These are phyloP conservation scores for Talaromyces sp. DNA, from an alignment of 2,329 filamentous ascomycete species.

Conservation along the genomic window DNA sequence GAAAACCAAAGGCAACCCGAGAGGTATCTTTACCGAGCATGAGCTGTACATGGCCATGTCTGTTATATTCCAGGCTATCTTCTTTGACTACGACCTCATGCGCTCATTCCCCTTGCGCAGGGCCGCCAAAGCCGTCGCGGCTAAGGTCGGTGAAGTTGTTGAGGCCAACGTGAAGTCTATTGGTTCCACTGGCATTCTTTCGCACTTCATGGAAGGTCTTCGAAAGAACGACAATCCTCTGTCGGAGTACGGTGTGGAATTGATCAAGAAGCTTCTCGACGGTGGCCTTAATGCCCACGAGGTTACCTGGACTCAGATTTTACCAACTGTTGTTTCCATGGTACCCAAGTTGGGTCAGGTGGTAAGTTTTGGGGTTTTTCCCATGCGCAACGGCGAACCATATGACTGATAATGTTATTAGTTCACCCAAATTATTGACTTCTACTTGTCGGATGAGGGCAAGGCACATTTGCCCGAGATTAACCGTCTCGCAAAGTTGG, in stretches of 20 bases:
- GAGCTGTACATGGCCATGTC: conserved; percentile 57
- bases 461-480: conserved; percentile 54
- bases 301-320: conserved; percentile 64
- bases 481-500: conserved; percentile 51
- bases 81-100: conserved; percentile 60
- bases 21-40: conserved; percentile 51
- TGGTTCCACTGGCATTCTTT: conserved; percentile 51
- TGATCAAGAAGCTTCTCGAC: conserved; percentile 61
- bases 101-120: conserved; percentile 61
- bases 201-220: conserved; percentile 43
- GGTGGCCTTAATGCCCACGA: conserved; percentile 58
- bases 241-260: conserved; percentile 57
- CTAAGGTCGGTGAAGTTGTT: conserved; percentile 56
- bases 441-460: conserved; percentile 58
- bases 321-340: conserved; percentile 61
- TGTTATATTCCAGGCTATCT: conserved; percentile 60
- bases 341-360: conserved; percentile 66
- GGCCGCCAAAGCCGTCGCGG: conserved; percentile 51
- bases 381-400: conserved; percentile 14
- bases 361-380: conserved; percentile 38
- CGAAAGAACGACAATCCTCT: conserved; percentile 51
- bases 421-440: conserved; percentile 69
- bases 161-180: conserved; percentile 61
- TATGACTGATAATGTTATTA: conserved; percentile 19
- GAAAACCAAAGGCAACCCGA: conserved; percentile 47